Evolutionary conservation across 495 filamentous ascomycete genomes (phyloP), one percentile per base, ranked within the genome.

Genomic region (Penicillium desertorum): DNA sequence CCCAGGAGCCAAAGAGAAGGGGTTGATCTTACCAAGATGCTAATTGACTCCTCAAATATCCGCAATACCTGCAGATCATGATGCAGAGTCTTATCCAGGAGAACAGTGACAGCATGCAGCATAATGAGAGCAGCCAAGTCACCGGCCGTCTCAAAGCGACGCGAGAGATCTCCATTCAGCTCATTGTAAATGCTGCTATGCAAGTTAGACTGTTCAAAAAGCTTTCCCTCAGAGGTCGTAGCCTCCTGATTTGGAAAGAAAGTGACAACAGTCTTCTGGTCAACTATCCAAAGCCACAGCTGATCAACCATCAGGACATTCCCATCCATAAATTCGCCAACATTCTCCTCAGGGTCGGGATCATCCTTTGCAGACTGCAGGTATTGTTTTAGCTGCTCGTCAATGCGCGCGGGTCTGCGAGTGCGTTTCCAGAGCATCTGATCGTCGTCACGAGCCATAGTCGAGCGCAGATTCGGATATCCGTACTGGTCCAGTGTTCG

Each of bases 361-460:
- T 64, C 57, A 29, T 71, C 62, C 9, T 52, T 54, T 0, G 56
- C 19, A 57, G 22, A 71, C 51, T 51, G 52, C 0, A 67, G 46
- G n/a, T 67, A 65, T 19, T 59, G 59, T 23, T 54, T 53, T 2
- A 66, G 58, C 37, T 74, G 68, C 9, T 69, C 68, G 36, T 70
- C 64, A 11, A 69, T 51, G 16, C 65, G 65, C 10, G 64, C 57
- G 3, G 61, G 57, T 59, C 78, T 72, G 59, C 82, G 83, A 1
- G 86, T 89, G 1, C 85, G 76, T 56, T 88, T 88, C 71, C 86
- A 89, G 4, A 88, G 69, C 80, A 89, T 86, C 63, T 89, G 86
- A 36, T 89, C 86, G 45, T 85, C 83, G 42, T 89, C 86, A 25
- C 85, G 74, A 0, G 83, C 79, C 25, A 81, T 69, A 0, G 86